Evolutionary conservation across 2,329 filamentous ascomycete genomes (phyloP).

Genomic region (Huntiella savannae): DNA sequence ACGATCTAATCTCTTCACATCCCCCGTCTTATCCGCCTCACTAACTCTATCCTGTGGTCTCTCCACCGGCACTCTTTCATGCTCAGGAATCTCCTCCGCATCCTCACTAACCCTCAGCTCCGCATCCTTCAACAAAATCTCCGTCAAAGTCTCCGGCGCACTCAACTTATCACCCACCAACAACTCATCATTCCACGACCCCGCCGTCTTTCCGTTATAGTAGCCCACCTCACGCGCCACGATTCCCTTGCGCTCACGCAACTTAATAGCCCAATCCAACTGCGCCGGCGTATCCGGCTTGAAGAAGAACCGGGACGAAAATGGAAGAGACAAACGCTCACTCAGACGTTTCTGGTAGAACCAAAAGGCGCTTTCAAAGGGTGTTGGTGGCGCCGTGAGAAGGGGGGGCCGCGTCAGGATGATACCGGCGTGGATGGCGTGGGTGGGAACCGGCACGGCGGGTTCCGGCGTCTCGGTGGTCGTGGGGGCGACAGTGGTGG

Average conservation of each 20-base stretch:
- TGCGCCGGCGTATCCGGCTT: conserved; percentile 72
- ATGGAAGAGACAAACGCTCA: conserved; percentile 73
- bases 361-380: conserved; percentile 85
- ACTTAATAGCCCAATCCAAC: conserved; percentile 78
- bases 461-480: conserved; percentile 10
- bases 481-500: conserved; percentile 9
- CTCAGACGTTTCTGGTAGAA: conserved; percentile 96
- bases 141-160: conserved; percentile 42
- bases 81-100: conserved; percentile 36
- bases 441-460: conserved; percentile 16
- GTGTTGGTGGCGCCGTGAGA: conserved; percentile 62
- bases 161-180: conserved; percentile 52
- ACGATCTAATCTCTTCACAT: conserved; percentile 61
- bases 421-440: conserved; percentile 44
- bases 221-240: conserved; percentile 69
- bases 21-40: conserved; percentile 58
- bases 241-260: conserved; percentile 50
- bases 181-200: conserved; percentile 84
- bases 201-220: conserved; percentile 51
- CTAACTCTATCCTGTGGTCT: conserved; percentile 51
- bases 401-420: conserved; percentile 77
- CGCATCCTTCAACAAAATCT: conserved; percentile 56
- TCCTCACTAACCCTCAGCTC: conserved; percentile 42
- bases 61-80: conserved; percentile 48
- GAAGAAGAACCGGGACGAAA: conserved; percentile 85